A percentile compares a stretch with the other conserved stretches of the same genome.
Evolutionary conservation across 2,329 filamentous ascomycete species (phyloP).

Genomic region (Leptographium procerum): DNA sequence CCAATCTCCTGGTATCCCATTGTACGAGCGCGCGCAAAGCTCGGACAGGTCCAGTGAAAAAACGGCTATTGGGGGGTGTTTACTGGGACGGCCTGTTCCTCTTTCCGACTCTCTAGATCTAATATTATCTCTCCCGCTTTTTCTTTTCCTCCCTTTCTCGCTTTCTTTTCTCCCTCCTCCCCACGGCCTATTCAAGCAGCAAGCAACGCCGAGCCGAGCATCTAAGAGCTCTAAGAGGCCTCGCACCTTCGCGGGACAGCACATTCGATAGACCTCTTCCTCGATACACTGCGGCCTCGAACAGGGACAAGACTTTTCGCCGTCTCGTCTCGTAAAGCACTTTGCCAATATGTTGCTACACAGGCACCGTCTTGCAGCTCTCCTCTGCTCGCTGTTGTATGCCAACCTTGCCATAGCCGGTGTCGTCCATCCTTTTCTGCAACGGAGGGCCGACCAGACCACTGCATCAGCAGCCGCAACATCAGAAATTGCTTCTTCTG

Average conservation of each 20-base stretch:
- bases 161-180: neutral
- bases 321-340: too few species aligned
- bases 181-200: neutral
- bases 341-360: slow-evolving; percentile 7
- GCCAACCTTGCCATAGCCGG: slow-evolving; percentile 10
- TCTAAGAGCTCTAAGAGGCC: neutral
- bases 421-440: slow-evolving; percentile 7
- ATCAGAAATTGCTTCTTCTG: neutral
- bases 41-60: neutral
- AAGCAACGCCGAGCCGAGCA: neutral
- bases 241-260: too few species aligned
- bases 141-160: neutral
- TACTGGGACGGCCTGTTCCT: neutral
- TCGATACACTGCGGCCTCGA: neutral
- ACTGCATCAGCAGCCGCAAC: neutral
- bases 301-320: neutral
- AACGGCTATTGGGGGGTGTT: neutral
- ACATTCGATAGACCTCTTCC: neutral
- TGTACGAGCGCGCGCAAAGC: neutral
- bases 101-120: neutral
- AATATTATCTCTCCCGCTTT: neutral
- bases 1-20: slow-evolving; percentile 1
- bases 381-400: slow-evolving; percentile 10
- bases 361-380: slow-evolving; percentile 6
- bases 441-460: slow-evolving; percentile 6